These are phyloP conservation scores for Zoysia pacifica DNA, from an alignment of 176 grass and related monocot species.

Conservation along the genomic window DNA sequence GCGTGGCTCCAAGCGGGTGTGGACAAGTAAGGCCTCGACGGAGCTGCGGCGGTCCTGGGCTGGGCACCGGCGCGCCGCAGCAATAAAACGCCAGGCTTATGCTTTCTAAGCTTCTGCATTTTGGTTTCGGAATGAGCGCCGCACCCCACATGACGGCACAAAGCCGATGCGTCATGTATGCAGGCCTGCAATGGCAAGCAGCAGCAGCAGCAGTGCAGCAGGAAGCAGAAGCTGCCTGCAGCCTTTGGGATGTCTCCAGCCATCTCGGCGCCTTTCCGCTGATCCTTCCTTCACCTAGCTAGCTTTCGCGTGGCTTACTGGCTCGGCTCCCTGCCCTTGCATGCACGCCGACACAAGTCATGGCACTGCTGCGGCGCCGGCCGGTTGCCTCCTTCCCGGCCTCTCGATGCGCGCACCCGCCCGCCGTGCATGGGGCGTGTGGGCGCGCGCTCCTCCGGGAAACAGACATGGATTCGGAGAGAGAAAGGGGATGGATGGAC, in stretches of 20 bases:
- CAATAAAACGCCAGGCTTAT: no score
- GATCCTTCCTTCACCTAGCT: not conserved
- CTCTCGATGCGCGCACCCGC: not conserved
- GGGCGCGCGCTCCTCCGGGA: not conserved
- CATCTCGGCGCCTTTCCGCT: not conserved
- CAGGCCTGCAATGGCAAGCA: conserved; percentile 10
- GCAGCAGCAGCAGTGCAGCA: not conserved
- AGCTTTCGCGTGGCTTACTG: not conserved
- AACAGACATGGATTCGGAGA: conserved; percentile 43
- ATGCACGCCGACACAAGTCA: conserved; percentile 36
- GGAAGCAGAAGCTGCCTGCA: conserved; percentile 7
- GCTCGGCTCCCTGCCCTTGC: no score
- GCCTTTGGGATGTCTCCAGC: conserved; percentile 28
- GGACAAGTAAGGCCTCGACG: conserved; percentile 37
- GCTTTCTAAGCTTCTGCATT: not conserved
- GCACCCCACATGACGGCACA: conserved; percentile 15
- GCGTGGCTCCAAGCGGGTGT: conserved; percentile 47
- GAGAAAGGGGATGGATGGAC: conserved; percentile 13
- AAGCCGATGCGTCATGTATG: conserved; percentile 31
- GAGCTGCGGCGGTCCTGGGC: conserved; percentile 2
- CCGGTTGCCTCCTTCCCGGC: not conserved
- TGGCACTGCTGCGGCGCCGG: not conserved
- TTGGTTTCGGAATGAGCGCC: conserved; percentile 35
- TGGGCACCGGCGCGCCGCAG: conserved; percentile 1
- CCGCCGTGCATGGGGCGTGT: conserved; percentile 12